A percentile compares a stretch with the other conserved stretches of the same genome.
Conservation (phyloP, 2,329 filamentous ascomycete genomes). For the Aspergillus pseudotamarii region DNA sequence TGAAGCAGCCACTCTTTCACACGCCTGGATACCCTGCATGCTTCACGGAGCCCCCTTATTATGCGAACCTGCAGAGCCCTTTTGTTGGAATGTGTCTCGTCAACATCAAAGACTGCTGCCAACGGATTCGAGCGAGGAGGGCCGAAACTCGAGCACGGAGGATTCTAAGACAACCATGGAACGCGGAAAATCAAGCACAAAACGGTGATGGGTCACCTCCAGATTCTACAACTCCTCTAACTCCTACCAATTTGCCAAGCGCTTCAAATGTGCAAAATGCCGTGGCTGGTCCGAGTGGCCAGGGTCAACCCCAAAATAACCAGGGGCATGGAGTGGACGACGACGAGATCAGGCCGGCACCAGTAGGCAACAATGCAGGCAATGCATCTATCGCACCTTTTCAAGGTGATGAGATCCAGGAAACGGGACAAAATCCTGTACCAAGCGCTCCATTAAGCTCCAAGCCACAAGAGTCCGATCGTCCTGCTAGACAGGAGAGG, state of each 20-base stretch:
- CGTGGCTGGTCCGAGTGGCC: background rate
- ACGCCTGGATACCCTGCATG: background rate
- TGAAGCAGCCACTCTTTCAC: background rate
- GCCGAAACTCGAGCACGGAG: too few species aligned
- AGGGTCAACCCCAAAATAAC: background rate
- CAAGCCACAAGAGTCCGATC: too few species aligned
- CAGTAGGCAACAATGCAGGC: background rate
- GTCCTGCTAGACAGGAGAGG: too few species aligned
- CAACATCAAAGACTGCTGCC: background rate
- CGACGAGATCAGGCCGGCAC: background rate
- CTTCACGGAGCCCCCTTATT: slow-evolving; percentile 23
- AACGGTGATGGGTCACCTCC: too few species aligned
- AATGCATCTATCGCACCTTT: too few species aligned
- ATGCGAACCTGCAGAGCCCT: slow-evolving; percentile 20
- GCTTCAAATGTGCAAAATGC: background rate
- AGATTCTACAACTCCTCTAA: too few species aligned
- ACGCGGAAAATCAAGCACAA: too few species aligned
- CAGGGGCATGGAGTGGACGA: background rate
- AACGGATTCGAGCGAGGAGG: background rate
- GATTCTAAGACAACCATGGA: too few species aligned
- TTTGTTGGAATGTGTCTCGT: slow-evolving; percentile 28
- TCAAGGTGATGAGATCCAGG: too few species aligned
- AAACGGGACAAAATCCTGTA: too few species aligned
- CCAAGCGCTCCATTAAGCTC: too few species aligned
- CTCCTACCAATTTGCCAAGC: background rate